Conservation (phyloP, 2,329 filamentous ascomycete genomes). For the Microascus cirrosus region DNA sequence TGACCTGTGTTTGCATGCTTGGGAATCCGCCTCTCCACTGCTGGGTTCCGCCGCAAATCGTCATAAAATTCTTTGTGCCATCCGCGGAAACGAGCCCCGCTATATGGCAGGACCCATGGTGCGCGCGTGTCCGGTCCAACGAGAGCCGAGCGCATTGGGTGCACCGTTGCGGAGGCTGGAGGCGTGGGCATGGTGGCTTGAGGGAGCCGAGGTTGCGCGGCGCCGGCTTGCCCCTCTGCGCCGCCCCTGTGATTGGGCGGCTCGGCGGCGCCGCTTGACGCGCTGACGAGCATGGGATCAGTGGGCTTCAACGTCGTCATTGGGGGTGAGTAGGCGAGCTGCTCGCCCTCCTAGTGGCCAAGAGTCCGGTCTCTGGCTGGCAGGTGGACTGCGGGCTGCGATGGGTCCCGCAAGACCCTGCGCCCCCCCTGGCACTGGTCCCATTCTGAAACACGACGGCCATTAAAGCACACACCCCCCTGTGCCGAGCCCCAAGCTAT, state of each 20-base stretch:
- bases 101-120: not conserved
- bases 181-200: not conserved
- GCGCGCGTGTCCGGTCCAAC: not conserved
- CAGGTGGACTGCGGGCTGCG: not conserved
- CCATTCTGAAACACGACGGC: not conserved
- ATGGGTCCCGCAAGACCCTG: not conserved
- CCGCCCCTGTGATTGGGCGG: not conserved
- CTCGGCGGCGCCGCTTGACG: not conserved
- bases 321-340: too few relatives aligned
- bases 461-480: not conserved
- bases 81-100: too few relatives aligned
- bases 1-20: not conserved
- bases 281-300: not conserved
- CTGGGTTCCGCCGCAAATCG: not conserved
- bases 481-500: not conserved
- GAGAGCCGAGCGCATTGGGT: not conserved
- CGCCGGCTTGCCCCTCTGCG: too few relatives aligned
- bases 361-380: not conserved
- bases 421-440: not conserved
- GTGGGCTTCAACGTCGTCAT: too few relatives aligned
- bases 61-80: too few relatives aligned
- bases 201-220: too few relatives aligned
- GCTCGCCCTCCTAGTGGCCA: too few relatives aligned
- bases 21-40: not conserved
- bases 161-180: not conserved